Percentiles rank a stretch among this genome's conserved stretches.
Conservation (phyloP, 352 stramenopile species). For the Phytophthora boehmeriae region DNA sequence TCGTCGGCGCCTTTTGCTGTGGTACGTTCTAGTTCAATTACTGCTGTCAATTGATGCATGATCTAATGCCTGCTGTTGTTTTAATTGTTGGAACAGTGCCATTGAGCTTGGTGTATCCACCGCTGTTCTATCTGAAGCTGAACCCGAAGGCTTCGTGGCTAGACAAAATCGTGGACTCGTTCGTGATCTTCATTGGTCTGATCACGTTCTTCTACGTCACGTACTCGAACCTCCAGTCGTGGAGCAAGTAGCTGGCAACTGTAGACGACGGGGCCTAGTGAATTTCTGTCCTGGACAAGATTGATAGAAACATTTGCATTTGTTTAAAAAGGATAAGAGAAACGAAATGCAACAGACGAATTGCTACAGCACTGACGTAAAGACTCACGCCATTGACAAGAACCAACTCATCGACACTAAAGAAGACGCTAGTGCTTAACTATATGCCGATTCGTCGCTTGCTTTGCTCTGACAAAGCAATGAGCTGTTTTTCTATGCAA, state of each 20-base stretch:
- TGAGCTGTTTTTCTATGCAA: not conserved
- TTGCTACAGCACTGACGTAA: too few relatives aligned
- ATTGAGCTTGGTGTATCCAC: constrained; percentile 82
- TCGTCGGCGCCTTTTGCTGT: constrained; percentile 83
- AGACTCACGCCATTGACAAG: too few relatives aligned
- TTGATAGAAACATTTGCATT: too few relatives aligned
- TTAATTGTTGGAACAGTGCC: constrained; percentile 50
- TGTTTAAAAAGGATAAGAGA: too few relatives aligned
- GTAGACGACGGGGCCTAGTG: too few relatives aligned
- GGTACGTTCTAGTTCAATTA: constrained; percentile 43
- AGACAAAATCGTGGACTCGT: constrained; percentile 64
- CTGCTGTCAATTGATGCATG: constrained; percentile 4
- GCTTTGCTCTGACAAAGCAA: constrained; percentile 1
- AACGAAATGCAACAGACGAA: too few relatives aligned
- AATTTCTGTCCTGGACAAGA: too few relatives aligned
- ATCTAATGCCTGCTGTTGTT: constrained; percentile 8
- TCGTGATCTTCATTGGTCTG: constrained; percentile 64
- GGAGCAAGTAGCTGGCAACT: constrained; percentile 35
- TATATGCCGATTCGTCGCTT: not conserved
- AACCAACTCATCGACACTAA: too few relatives aligned
- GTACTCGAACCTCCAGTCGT: constrained; percentile 78
- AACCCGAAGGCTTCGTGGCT: constrained; percentile 44
- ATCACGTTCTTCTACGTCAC: constrained; percentile 86
- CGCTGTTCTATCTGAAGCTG: constrained; percentile 82
- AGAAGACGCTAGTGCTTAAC: not conserved